These are phyloP conservation scores for Fennellomyces sp. DNA, from an alignment of 371 early-diverging fungal genomes.

Conservation along the genomic window DNA sequence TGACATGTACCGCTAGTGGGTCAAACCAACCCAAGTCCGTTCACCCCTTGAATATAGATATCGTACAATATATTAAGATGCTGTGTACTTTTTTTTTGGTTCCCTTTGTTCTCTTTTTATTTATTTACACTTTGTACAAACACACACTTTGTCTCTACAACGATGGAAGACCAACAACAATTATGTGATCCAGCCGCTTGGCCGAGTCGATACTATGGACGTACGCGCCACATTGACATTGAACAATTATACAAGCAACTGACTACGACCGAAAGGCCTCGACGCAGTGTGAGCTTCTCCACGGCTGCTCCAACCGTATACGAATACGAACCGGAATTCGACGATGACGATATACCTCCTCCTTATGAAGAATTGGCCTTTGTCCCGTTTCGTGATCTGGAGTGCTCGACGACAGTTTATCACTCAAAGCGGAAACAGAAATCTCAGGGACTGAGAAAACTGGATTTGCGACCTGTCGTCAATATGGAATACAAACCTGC, in stretches of 20 bases:
- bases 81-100: not conserved
- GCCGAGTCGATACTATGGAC: slow-evolving; percentile 25
- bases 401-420: not conserved
- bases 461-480: slow-evolving; percentile 5
- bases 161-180: not conserved
- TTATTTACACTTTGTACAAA: not conserved
- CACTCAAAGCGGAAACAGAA: not conserved
- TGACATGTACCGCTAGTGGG: not conserved
- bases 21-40: not conserved
- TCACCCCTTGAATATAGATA: not conserved
- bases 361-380: not conserved
- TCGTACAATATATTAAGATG: not conserved
- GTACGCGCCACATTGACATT: slow-evolving; percentile 20
- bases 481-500: not conserved
- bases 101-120: not conserved
- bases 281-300: slow-evolving; percentile 16
- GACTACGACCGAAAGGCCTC: not conserved
- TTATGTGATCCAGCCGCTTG: slow-evolving; percentile 11
- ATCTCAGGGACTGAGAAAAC: not conserved
- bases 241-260: slow-evolving; percentile 12
- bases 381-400: not conserved
- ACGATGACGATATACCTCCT: not conserved
- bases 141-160: not conserved
- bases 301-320: slow-evolving; percentile 6
- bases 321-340: slow-evolving; percentile 36